Percentiles rank a stretch among this genome's conserved stretches.
phyloP scores from a whole-genome alignment of 805 yeast genomes.

The Ogataea nakhonphanomensis region DNA sequence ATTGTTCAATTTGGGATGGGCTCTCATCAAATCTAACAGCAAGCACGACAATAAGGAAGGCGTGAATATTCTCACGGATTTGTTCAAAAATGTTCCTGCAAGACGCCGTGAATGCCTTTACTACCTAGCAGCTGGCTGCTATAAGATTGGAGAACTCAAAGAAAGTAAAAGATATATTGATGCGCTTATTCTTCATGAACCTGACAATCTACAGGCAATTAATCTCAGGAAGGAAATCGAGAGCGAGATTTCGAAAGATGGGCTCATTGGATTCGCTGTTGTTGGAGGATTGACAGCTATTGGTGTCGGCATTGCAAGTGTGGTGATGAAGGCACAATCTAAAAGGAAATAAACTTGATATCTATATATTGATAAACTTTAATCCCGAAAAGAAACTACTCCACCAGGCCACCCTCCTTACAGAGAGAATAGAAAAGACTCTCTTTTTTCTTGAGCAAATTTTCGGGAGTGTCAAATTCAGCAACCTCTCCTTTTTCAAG shows the following conservation, averaged over 20 bases:
- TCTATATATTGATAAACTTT: conserved; percentile 9
- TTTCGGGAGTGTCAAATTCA: conserved; percentile 71
- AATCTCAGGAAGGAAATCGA: conserved; percentile 74
- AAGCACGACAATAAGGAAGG: conserved; percentile 73
- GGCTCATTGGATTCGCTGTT: conserved; percentile 82
- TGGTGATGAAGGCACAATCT: conserved; percentile 18
- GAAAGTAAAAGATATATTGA: conserved; percentile 86
- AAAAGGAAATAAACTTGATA: conserved; percentile 7
- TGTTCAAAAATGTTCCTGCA: conserved; percentile 72
- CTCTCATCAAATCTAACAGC: conserved; percentile 68
- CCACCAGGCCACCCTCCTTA: conserved; percentile 64
- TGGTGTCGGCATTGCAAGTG: conserved; percentile 53
- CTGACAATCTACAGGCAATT: conserved; percentile 75
- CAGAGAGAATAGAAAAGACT: conserved; percentile 79
- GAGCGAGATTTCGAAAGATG: conserved; percentile 80
- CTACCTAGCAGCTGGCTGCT: conserved; percentile 83
- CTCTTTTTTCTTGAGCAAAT: conserved; percentile 59
- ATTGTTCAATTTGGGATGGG: conserved; percentile 95
- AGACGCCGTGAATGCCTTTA: conserved; percentile 88
- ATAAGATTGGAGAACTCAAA: conserved; percentile 80
- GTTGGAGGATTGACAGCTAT: conserved; percentile 84
- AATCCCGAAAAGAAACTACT: conserved; percentile 3
- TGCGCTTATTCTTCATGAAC: conserved; percentile 72
- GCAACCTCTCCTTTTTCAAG: conserved; percentile 71
- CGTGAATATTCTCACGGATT: conserved; percentile 63